phyloP scores from a whole-genome alignment of 2,329 filamentous ascomycete species.

The Aspergillus terreus region DNA sequence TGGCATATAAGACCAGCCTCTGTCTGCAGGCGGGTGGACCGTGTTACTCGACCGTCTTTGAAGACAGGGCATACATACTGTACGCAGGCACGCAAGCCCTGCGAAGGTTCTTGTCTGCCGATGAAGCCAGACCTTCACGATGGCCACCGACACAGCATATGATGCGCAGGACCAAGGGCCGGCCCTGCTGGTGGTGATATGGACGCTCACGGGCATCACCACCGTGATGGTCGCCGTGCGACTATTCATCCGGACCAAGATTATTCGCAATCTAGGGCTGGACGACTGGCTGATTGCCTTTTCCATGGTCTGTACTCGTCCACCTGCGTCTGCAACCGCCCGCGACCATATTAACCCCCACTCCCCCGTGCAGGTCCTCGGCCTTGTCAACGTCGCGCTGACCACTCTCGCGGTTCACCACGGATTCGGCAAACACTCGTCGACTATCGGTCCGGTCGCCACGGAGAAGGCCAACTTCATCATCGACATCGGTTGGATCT shows the following conservation, averaged over 20 bases:
- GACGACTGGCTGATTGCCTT: constrained; percentile 36
- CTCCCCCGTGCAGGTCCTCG: constrained; percentile 23
- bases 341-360: background rate
- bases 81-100: no score
- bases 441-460: constrained; percentile 20
- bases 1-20: no score
- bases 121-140: background rate
- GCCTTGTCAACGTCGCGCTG: constrained; percentile 33
- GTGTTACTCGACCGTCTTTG: no score
- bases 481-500: constrained; percentile 21
- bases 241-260: constrained; percentile 26
- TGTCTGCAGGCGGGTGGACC: no score
- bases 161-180: constrained; percentile 26
- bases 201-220: constrained; percentile 26
- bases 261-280: constrained; percentile 28
- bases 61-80: no score
- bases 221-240: constrained; percentile 28
- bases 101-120: background rate
- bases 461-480: constrained; percentile 17
- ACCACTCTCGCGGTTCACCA: constrained; percentile 31
- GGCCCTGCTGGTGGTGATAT: constrained; percentile 26
- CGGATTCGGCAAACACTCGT: constrained; percentile 40
- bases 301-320: constrained; percentile 21
- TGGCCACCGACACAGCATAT: background rate
- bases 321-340: background rate